Conservation (phyloP, 2,329 filamentous ascomycete genomes). For the Aspergillus persii region DNA sequence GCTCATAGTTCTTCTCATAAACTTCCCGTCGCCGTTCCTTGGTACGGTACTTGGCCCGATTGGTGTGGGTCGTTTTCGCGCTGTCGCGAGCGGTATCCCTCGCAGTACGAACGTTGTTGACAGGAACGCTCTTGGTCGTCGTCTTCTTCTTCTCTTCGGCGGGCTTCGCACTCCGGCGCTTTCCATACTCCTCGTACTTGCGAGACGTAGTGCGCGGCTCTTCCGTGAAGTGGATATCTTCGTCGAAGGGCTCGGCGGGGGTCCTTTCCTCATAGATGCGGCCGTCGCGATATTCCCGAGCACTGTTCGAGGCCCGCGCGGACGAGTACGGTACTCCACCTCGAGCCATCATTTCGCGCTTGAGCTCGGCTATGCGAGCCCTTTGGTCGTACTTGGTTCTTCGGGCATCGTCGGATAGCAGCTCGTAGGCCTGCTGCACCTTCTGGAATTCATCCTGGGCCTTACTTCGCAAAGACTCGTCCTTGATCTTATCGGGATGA, state of each 20-base stretch:
- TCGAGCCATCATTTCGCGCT: constrained; percentile 55
- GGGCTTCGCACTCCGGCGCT: constrained; percentile 32
- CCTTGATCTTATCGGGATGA: constrained; percentile 87
- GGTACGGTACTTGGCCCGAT: constrained; percentile 40
- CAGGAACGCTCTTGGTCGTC: constrained; percentile 24
- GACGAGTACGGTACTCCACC: constrained; percentile 18
- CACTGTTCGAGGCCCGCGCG: constrained; percentile 15
- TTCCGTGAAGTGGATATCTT: constrained; percentile 37
- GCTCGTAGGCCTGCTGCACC: constrained; percentile 89
- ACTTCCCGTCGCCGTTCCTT: constrained; percentile 43
- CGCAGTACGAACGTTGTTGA: constrained; percentile 23
- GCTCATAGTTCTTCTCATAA: constrained; percentile 39
- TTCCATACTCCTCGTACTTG: constrained; percentile 40
- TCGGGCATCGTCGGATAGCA: constrained; percentile 74
- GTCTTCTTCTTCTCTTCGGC: constrained; percentile 40
- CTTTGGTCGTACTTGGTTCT: constrained; percentile 76
- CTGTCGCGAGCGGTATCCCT: constrained; percentile 35
- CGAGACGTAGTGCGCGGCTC: constrained; percentile 37
- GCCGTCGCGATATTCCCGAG: constrained; percentile 43
- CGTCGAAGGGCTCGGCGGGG: constrained; percentile 38
- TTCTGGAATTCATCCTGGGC: constrained; percentile 88
- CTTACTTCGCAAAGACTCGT: constrained; percentile 69
- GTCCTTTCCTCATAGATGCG: constrained; percentile 45
- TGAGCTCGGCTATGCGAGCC: constrained; percentile 64
- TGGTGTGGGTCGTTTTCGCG: constrained; percentile 30